These are phyloP conservation scores for Dendrobium catenatum DNA, from an alignment of 106 monocot genomes.

Conservation along the genomic window DNA sequence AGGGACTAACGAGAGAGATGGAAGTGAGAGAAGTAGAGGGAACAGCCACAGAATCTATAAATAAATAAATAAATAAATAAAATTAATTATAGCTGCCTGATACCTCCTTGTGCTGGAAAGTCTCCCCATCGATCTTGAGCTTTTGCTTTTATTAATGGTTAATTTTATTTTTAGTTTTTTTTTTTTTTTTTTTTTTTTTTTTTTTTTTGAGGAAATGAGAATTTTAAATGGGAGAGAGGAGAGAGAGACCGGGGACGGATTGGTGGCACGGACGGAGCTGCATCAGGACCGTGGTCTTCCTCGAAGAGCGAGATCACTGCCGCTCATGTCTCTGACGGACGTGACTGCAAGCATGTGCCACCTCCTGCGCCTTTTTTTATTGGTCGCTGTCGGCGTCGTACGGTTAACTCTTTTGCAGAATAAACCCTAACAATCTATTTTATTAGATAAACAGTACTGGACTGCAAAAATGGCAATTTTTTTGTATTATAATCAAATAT, in stretches of 20 bases:
- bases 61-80: not conserved
- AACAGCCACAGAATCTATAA: no score
- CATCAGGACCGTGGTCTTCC: not conserved
- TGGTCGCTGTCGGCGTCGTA: slow-evolving; percentile 3
- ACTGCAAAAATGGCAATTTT: no score
- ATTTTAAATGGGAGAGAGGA: not conserved
- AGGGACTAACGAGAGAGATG: not conserved
- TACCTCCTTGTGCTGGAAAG: not conserved
- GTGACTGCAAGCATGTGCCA: slow-evolving; percentile 3
- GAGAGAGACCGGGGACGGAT: not conserved
- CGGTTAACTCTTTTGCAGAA: not conserved
- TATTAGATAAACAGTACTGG: not conserved
- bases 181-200: not conserved
- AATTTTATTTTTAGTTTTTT: not conserved
- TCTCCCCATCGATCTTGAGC: not conserved
- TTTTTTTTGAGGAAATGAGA: no score
- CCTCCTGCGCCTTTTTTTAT: not conserved
- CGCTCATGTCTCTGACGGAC: not conserved
- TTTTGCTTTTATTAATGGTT: not conserved
- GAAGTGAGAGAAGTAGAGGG: not conserved
- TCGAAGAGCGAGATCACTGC: not conserved
- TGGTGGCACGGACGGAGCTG: not conserved
- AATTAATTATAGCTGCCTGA: not conserved
- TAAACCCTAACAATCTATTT: not conserved
- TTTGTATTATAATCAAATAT: no score